Conservation (phyloP, 2,329 filamentous ascomycete genomes). For the Catunica adiposa region DNA sequence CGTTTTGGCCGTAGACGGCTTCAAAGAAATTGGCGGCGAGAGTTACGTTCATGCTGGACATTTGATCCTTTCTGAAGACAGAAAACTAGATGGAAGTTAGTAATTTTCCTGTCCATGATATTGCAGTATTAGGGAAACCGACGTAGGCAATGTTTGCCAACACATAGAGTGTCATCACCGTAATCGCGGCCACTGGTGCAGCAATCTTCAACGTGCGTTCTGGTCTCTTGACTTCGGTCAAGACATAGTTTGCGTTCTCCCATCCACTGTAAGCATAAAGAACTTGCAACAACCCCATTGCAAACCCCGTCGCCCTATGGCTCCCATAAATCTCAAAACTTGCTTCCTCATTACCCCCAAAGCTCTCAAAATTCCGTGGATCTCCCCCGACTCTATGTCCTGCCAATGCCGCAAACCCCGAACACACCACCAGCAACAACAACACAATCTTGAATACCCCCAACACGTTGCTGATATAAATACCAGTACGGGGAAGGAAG, state of each 20-base stretch:
- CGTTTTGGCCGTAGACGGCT: slow-evolving; percentile 39
- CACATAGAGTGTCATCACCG: slow-evolving; percentile 43
- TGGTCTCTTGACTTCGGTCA: slow-evolving; percentile 40
- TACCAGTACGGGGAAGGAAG: slow-evolving; percentile 38
- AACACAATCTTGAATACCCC: slow-evolving; percentile 44
- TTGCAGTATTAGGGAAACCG: not conserved
- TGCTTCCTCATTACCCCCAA: slow-evolving; percentile 24
- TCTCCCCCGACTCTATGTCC: slow-evolving; percentile 31
- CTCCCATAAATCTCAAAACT: too few species aligned
- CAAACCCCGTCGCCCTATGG: slow-evolving; percentile 6
- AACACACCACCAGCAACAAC: slow-evolving; percentile 43
- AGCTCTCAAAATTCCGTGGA: slow-evolving; percentile 39
- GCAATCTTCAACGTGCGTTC: slow-evolving; percentile 37
- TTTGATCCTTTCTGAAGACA: slow-evolving; percentile 40
- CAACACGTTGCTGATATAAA: slow-evolving; percentile 41
- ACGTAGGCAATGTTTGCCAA: slow-evolving; percentile 46
- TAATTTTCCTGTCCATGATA: too few species aligned
- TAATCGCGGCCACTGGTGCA: slow-evolving; percentile 33
- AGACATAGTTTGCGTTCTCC: slow-evolving; percentile 47
- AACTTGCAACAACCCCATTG: slow-evolving; percentile 38
- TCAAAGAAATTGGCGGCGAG: slow-evolving; percentile 45
- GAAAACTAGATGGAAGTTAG: slow-evolving; percentile 27
- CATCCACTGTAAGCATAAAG: slow-evolving; percentile 47
- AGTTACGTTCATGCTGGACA: slow-evolving; percentile 41
- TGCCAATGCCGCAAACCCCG: slow-evolving; percentile 40